Base-by-base conservation (phyloP, 352 stramenopile genomes). In the Pythium sukuiense region DNA sequence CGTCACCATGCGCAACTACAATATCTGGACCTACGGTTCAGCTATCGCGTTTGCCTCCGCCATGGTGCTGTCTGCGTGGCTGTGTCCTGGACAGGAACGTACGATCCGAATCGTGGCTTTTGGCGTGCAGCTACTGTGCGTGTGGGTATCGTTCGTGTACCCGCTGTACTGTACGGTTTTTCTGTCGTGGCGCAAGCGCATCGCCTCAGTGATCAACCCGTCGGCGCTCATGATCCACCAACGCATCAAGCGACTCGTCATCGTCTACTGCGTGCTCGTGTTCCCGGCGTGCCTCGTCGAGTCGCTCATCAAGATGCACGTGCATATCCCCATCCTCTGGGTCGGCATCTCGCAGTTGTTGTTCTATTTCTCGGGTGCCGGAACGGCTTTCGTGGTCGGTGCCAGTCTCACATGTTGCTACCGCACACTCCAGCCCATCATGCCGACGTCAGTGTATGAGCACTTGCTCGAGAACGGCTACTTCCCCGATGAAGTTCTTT, bases 211-310 rank as follows among this genome's bases (percentile, higher is more conserved):
- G n/a, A 65, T 88, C 52, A 73, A 86, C 46, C 75, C 79, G 5
- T 69, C 69, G 13, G 75, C 76, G 9, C 59, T 79, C 32, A 29
- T 87, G 24, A 71, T 92, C 26, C 74, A 89, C 59, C 76, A 85
- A 18, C 83, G 83, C 20, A 88, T 92, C 53, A 87, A 87, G 58
- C 82, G 76, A 16, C 76, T 92, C 32, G 77, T 90, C 13, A 77
- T 80, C 26, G 80, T 92, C 11, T 90, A 90, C 70, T 85, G 73
- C 68, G 66, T 83, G 39, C 74, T 89, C 41, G 75, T 84, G n/a
- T 85, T 89, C 18, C 81, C 83, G 6, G 71, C 78, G n/a, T 86
- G 79, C 41, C 26, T 89, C 11, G 70, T 88, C 12, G 76, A 89
- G 55, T 43, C 85, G 27, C 58, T 82, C 13, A 20, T 61, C 4